A percentile compares a stretch with the other conserved stretches of the same genome.
These are phyloP conservation scores for Tuber calosporum DNA, from an alignment of 495 filamentous ascomycete genomes.

Conservation along the genomic window DNA sequence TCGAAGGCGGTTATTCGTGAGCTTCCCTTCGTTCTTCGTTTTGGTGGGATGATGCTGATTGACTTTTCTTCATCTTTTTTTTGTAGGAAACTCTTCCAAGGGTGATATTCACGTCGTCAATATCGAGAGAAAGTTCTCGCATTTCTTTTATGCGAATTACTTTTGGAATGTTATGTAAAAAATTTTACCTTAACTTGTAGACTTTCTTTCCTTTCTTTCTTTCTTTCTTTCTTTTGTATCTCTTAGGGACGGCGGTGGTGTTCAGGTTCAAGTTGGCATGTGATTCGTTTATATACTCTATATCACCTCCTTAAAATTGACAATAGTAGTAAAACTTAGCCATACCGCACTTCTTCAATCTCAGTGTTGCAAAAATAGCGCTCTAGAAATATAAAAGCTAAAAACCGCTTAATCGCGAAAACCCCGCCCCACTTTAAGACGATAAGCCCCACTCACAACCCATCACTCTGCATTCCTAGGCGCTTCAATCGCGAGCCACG, in stretches of 20 bases:
- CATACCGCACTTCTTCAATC: not conserved
- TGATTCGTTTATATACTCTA: not conserved
- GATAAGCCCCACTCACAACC: conserved; percentile 4
- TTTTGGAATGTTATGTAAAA: conserved; percentile 61
- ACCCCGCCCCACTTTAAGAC: not conserved
- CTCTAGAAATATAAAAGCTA: not conserved
- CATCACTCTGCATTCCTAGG: conserved; percentile 10
- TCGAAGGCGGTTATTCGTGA: conserved; percentile 67
- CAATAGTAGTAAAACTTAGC: not conserved
- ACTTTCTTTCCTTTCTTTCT: not conserved
- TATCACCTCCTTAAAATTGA: not conserved
- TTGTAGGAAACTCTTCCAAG: conserved; percentile 62
- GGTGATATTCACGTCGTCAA: conserved; percentile 94
- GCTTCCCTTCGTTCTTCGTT: not conserved
- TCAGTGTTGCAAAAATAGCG: not conserved
- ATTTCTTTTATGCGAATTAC: conserved; percentile 89
- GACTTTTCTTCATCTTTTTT: not conserved
- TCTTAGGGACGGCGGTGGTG: not conserved
- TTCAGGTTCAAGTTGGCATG: not conserved
- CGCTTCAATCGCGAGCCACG: conserved; percentile 29
- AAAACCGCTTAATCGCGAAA: not conserved
- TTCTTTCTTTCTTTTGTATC: not conserved
- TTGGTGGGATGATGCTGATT: not conserved
- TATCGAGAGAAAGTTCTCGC: conserved; percentile 83
- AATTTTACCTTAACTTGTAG: not conserved